These are phyloP conservation scores for Aaosphaeria arxii DNA, from an alignment of 2,329 filamentous ascomycete genomes.

Conservation along the genomic window DNA sequence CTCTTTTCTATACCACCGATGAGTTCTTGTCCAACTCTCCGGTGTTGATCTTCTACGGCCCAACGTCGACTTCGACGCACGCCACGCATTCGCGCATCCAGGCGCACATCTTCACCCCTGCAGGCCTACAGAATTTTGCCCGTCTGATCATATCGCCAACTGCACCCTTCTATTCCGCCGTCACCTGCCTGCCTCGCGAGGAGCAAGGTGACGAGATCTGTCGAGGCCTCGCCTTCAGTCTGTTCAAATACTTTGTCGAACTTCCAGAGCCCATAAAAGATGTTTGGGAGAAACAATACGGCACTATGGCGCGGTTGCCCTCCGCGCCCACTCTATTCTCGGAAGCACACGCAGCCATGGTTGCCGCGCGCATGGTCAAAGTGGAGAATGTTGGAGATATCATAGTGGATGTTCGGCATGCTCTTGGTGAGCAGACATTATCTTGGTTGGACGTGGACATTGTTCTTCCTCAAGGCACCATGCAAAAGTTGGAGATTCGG, in stretches of 20 bases:
- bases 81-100: constrained; percentile 91
- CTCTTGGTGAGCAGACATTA: constrained; percentile 76
- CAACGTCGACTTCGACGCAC: constrained; percentile 84
- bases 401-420: constrained; percentile 68
- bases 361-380: constrained; percentile 80
- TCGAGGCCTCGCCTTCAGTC: constrained; percentile 83
- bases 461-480: constrained; percentile 74
- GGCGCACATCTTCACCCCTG: constrained; percentile 85
- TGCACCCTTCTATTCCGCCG: constrained; percentile 85
- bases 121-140: constrained; percentile 84
- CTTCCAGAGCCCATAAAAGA: constrained; percentile 74
- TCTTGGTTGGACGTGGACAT: constrained; percentile 87
- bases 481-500: constrained; percentile 44
- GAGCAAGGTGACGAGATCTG: constrained; percentile 94
- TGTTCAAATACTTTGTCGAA: constrained; percentile 93
- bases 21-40: constrained; percentile 76
- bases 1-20: constrained; percentile 87
- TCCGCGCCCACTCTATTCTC: constrained; percentile 72
- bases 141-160: constrained; percentile 91
- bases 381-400: constrained; percentile 75
- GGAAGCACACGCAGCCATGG: constrained; percentile 87
- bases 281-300: constrained; percentile 58
- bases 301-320: constrained; percentile 55
- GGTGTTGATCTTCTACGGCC: constrained; percentile 86
- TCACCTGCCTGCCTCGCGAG: constrained; percentile 85